These are phyloP conservation scores for Fragosphaeria purpurea DNA, from an alignment of 2,329 filamentous ascomycete genomes.

Conservation along the genomic window DNA sequence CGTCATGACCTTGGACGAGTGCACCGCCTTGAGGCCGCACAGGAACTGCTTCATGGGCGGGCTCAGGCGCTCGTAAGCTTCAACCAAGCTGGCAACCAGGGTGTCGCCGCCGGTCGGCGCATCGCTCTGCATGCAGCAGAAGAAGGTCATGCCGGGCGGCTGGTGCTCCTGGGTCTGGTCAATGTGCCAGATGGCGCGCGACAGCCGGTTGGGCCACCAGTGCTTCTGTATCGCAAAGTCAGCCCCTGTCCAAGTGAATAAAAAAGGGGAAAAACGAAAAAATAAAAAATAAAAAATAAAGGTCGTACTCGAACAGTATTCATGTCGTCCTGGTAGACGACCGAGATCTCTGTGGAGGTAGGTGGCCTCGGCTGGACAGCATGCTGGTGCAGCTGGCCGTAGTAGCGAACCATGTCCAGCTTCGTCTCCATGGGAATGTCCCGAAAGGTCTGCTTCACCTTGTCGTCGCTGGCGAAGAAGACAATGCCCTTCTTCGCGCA, in stretches of 20 bases:
- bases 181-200: not conserved
- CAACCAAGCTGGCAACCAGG: not conserved
- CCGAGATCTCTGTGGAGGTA: not conserved
- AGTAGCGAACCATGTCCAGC: not conserved
- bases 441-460: not conserved
- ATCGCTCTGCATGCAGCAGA: not conserved
- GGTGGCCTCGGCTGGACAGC: not conserved
- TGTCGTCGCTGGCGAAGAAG: not conserved
- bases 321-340: not conserved
- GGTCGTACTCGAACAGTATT: not conserved
- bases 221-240: not conserved
- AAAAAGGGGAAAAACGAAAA: too few relatives aligned
- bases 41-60: not conserved
- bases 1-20: not conserved
- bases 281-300: too few relatives aligned
- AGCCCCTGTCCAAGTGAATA: too few relatives aligned
- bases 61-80: not conserved
- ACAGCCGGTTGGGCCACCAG: not conserved
- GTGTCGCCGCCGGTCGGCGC: not conserved
- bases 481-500: not conserved
- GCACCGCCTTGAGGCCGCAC: not conserved
- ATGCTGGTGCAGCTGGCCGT: not conserved
- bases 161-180: not conserved
- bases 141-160: not conserved
- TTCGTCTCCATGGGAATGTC: not conserved